Evolutionary conservation across 176 grass and related monocot species (phyloP), one percentile per base, ranked within the genome.

Genomic region (Elaeis guineensis): DNA sequence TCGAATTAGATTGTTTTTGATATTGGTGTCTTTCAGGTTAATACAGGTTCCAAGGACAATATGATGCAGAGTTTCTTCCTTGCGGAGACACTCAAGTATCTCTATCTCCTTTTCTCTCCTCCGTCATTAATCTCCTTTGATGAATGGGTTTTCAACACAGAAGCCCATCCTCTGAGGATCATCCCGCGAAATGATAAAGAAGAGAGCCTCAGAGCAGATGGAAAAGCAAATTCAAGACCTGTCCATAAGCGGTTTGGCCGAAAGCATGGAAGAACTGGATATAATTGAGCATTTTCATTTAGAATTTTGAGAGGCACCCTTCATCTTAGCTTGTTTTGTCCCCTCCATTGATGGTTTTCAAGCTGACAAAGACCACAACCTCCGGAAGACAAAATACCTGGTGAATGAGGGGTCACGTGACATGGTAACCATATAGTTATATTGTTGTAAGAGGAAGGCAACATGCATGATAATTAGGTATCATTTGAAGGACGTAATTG

Each of bases 31-130:
- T 32, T 39, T 58, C 67, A 93, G 88, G 94, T 98, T 61, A 98
- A 93, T 65, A 86, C 76, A 49, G 94, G 94, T 51, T 70, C 69
- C 59, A 98, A 98, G 25, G 94, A 98, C 17, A 67, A 93, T 67
- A 98, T 83, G 88, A 97, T 98, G 94, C 94, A 98, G 81, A 92
- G 76, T 61, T 97, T 97, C 66, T 97, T 97, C 67, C 81, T 97
- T 23, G 87, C 92, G 65, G 93, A 98, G 77, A 92, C 87, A 2
- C 81, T 92, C 19, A 98, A 92, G 69, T 98, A 97, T 75, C 87
- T 97, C 54, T 97, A 97, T 72, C 78, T 97, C 16, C 63, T 97
- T 39, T 97, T 97, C 74, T 97, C 92, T 39, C 92, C 92, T 59
- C 84, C 92, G 24, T 97, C 87, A 19, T 78, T 91, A 11, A 80